Percentiles rank a stretch among this genome's conserved stretches.
phyloP scores from a whole-genome alignment of 306 rosid genomes.

The Acacia crassicarpa region DNA sequence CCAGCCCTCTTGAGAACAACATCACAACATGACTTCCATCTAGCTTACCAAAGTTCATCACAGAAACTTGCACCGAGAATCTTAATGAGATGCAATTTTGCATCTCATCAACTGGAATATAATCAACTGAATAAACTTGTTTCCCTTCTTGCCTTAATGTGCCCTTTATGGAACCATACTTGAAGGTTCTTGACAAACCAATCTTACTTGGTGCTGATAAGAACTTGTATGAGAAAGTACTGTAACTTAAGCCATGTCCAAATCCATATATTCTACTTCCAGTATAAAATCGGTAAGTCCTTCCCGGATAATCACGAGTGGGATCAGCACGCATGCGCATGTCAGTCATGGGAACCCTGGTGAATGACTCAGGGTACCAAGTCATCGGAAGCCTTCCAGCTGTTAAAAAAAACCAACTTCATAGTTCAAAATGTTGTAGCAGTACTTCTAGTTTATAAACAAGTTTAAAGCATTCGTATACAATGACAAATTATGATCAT shows the following conservation, averaged over 20 bases:
- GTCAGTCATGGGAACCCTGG: constrained; percentile 76
- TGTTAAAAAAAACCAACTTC: constrained; percentile 36
- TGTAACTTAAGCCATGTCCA: constrained; percentile 89
- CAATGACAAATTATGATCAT: not conserved
- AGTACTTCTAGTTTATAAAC: not conserved
- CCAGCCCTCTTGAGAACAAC: constrained; percentile 60
- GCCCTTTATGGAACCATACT: constrained; percentile 36
- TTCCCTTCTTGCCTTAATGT: constrained; percentile 36
- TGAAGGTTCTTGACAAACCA: constrained; percentile 37
- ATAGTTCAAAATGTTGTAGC: constrained; percentile 11
- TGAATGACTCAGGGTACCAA: constrained; percentile 92
- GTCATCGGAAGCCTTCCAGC: constrained; percentile 88
- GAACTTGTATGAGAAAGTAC: constrained; percentile 55
- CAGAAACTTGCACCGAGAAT: constrained; percentile 54
- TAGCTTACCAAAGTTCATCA: constrained; percentile 59
- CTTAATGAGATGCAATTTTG: constrained; percentile 58
- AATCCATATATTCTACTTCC: constrained; percentile 74
- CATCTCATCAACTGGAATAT: constrained; percentile 51
- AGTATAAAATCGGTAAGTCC: constrained; percentile 86
- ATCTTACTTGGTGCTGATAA: constrained; percentile 68
- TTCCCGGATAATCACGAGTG: constrained; percentile 80
- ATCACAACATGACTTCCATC: constrained; percentile 81
- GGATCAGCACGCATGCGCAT: constrained; percentile 91
- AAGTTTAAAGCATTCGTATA: not conserved
- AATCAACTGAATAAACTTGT: constrained; percentile 34